Evolutionary conservation across 78 protist species (phyloP), one percentile per base, ranked within the genome.

Genomic region (Paulinella micropora): DNA sequence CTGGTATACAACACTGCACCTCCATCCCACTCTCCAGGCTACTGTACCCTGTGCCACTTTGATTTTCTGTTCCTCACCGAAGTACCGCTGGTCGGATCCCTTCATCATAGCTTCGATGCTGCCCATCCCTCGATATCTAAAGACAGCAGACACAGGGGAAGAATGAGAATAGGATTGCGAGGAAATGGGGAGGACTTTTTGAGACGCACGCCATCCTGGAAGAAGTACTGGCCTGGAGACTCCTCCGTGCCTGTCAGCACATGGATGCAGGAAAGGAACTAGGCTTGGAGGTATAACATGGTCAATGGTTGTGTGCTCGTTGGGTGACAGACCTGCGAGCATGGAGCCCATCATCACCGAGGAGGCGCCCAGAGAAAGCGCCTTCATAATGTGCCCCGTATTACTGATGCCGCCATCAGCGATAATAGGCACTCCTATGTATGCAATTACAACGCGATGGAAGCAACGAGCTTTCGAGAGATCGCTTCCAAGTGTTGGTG

Each of bases 251-350:
- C n/a, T n/a, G n/a, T n/a, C n/a, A n/a, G n/a, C n/a, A n/a, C n/a
- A n/a, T n/a, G n/a, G n/a, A n/a, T n/a, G n/a, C n/a, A n/a, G n/a
- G n/a, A n/a, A n/a, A n/a, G n/a, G n/a, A n/a, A n/a, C n/a, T n/a
- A n/a, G n/a, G n/a, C n/a, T n/a, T n/a, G n/a, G n/a, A n/a, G n/a
- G n/a, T n/a, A n/a, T n/a, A n/a, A n/a, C n/a, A n/a, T n/a, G n/a
- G 87, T 95, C 95, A 51, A 88, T 87, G 86, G 89, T 92, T 35
- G 94, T 90, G 90, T 92, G 93, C 51, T 94, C 94, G 23, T 98
- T 97, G 26, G 98, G 98, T 3, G 96, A 89, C 94, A 96, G 98
- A 34, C 98, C 98, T 31, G 99, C 99, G 36, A 97, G 91, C 91
- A 94, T 36, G 26, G 94, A 89, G 1, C 99, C 99, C 95, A 97